These are phyloP conservation scores for Malassezia psittaci DNA, from an alignment of 1,284 basidiomycete genomes.

Conservation along the genomic window DNA sequence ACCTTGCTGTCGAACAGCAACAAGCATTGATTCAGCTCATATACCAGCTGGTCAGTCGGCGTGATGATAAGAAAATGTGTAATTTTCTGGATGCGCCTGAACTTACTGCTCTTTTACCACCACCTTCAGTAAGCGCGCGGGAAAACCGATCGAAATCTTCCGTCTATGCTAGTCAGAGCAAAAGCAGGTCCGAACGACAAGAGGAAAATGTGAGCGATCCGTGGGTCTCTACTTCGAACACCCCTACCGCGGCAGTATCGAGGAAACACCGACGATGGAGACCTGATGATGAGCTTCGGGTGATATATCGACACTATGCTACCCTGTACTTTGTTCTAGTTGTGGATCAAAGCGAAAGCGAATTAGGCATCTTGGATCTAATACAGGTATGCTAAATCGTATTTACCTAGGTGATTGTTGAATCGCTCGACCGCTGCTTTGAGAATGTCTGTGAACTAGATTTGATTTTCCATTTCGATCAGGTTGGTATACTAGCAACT, in stretches of 20 bases:
- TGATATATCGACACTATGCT: constrained; percentile 59
- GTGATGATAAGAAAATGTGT: constrained; percentile 34
- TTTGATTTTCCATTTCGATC: constrained; percentile 95
- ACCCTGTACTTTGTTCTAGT: constrained; percentile 96
- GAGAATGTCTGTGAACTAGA: constrained; percentile 99
- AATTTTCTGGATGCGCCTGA: constrained; percentile 46
- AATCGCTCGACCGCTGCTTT: constrained; percentile 86
- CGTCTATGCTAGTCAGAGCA: neutral
- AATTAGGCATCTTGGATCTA: constrained; percentile 86
- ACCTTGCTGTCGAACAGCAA: constrained; percentile 33
- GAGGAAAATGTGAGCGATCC: constrained; percentile 4
- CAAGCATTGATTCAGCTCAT: constrained; percentile 41
- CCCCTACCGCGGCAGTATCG: neutral
- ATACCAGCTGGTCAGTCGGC: constrained; percentile 37
- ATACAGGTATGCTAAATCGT: constrained; percentile 64
- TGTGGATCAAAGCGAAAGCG: constrained; percentile 86
- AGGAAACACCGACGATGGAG: constrained; percentile 7
- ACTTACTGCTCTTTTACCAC: constrained; percentile 31
- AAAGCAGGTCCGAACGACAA: too few relatives aligned
- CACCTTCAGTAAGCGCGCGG: constrained; percentile 19
- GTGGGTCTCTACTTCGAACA: constrained; percentile 3
- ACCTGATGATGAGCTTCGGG: constrained; percentile 31
- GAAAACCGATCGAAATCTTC: constrained; percentile 16
- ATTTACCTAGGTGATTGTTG: constrained; percentile 71
- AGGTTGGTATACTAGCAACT: constrained; percentile 54